A percentile compares a stretch with the other conserved stretches of the same genome.
Conservation (phyloP, 202 grass and related monocot genomes). For the Elaeis oleifera region DNA sequence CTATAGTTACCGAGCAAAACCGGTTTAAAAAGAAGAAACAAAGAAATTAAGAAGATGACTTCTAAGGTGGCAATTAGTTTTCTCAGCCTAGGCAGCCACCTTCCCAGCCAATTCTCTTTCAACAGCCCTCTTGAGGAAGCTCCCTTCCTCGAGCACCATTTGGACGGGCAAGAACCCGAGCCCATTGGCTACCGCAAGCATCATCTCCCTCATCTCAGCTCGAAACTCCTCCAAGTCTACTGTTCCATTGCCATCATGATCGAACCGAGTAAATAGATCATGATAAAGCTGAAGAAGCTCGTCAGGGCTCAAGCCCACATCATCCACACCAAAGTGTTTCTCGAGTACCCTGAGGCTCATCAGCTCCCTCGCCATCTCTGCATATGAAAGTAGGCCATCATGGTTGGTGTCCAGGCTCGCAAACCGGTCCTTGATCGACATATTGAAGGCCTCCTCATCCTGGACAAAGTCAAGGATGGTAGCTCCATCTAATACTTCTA, state of each 20-base stretch:
- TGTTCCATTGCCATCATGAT: slow-evolving; percentile 50
- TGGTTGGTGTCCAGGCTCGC: slow-evolving; percentile 43
- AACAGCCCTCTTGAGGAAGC: slow-evolving; percentile 48
- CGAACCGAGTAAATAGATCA: slow-evolving; percentile 43
- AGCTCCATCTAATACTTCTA: slow-evolving; percentile 54
- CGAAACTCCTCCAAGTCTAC: slow-evolving; percentile 54
- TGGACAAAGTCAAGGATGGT: slow-evolving; percentile 56
- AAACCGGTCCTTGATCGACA: slow-evolving; percentile 37
- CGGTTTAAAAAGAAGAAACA: too few relatives aligned
- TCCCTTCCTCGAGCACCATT: slow-evolving; percentile 78
- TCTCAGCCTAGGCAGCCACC: too few relatives aligned
- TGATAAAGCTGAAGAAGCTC: slow-evolving; percentile 30
- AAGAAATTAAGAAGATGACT: too few relatives aligned
- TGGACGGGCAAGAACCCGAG: slow-evolving; percentile 56
- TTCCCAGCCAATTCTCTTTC: slow-evolving; percentile 38
- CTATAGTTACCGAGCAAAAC: too few relatives aligned
- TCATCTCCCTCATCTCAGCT: slow-evolving; percentile 69
- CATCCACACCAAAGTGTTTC: slow-evolving; percentile 45
- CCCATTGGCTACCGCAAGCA: slow-evolving; percentile 62
- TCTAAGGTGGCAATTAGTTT: too few relatives aligned
- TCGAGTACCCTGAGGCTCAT: slow-evolving; percentile 46
- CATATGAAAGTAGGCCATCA: slow-evolving; percentile 48
- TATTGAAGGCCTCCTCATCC: slow-evolving; percentile 45
- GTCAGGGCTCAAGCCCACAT: slow-evolving; percentile 15
- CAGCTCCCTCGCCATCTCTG: slow-evolving; percentile 61